Evolutionary conservation across 768 basidiomycete species (phyloP).

Genomic region (Leccinum fibrillosum): DNA sequence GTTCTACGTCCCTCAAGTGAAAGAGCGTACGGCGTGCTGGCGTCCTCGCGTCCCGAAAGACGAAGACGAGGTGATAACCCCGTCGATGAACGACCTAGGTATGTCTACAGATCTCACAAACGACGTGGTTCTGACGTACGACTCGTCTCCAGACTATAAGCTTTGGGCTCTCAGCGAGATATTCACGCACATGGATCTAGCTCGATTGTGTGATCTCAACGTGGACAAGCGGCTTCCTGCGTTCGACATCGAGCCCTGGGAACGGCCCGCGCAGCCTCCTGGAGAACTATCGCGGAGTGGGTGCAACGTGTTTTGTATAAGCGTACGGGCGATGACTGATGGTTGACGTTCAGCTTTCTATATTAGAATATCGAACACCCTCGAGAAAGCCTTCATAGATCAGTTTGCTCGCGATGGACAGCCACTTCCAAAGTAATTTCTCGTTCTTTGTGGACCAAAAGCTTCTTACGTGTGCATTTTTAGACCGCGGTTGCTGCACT

Average conservation of each 20-base stretch:
- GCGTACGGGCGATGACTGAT: slow-evolving; percentile 12
- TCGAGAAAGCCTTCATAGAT: slow-evolving; percentile 44
- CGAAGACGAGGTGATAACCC: slow-evolving; percentile 15
- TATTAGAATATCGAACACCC: slow-evolving; percentile 35
- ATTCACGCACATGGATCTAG: slow-evolving; percentile 69
- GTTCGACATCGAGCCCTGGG: slow-evolving; percentile 42
- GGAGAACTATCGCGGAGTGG: slow-evolving; percentile 44
- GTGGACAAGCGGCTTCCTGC: slow-evolving; percentile 49
- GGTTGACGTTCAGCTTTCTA: slow-evolving; percentile 44
- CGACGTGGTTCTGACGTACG: neutral
- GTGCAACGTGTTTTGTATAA: neutral
- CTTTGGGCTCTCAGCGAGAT: slow-evolving; percentile 62
- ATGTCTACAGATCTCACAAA: slow-evolving; percentile 20
- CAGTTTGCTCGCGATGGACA: slow-evolving; percentile 36
- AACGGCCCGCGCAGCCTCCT: slow-evolving; percentile 32
- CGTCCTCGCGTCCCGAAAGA: slow-evolving; percentile 23
- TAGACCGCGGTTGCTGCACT: slow-evolving; percentile 48
- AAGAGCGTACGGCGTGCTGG: slow-evolving; percentile 40
- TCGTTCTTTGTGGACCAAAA: neutral
- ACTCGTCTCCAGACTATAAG: slow-evolving; percentile 36
- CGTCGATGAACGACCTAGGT: slow-evolving; percentile 37
- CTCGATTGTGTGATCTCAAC: slow-evolving; percentile 52
- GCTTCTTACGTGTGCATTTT: neutral
- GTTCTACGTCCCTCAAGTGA: slow-evolving; percentile 70
- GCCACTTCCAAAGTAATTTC: slow-evolving; percentile 30